Evolutionary conservation across 2,329 filamentous ascomycete species (phyloP).

Genomic region (Xylaria sp.): DNA sequence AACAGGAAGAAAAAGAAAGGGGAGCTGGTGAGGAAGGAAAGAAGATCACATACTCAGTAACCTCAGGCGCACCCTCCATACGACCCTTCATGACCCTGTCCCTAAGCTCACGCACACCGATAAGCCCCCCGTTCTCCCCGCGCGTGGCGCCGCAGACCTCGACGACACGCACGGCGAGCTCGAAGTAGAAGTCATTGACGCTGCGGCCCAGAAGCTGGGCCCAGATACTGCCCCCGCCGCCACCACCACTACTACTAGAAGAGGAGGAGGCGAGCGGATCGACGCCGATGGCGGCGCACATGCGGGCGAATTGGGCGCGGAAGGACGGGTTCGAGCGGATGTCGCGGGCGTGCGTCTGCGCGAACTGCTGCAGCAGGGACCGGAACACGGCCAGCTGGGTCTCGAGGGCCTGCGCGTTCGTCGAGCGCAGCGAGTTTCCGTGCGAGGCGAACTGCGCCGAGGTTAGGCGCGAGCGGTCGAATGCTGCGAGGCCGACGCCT

Average conservation of each 20-base stretch:
- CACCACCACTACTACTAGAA: constrained; percentile 54
- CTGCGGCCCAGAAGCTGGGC: constrained; percentile 89
- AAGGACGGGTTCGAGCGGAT: constrained; percentile 96
- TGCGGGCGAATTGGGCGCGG: constrained; percentile 95
- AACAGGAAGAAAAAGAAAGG: neutral
- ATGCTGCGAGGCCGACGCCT: constrained; percentile 90
- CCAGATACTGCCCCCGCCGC: constrained; percentile 79
- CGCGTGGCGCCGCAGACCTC: constrained; percentile 90
- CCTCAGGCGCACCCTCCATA: constrained; percentile 79
- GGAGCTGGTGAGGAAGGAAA: neutral
- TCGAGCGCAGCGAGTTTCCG: constrained; percentile 85
- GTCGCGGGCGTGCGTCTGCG: constrained; percentile 91
- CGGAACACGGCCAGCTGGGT: constrained; percentile 97
- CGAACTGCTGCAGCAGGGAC: constrained; percentile 93
- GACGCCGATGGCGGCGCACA: constrained; percentile 97
- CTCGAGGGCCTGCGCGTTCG: constrained; percentile 85
- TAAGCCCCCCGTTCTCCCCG: constrained; percentile 90
- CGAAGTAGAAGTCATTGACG: constrained; percentile 99
- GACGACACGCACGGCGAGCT: constrained; percentile 93
- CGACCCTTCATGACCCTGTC: constrained; percentile 78
- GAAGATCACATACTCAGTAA: constrained; percentile 74
- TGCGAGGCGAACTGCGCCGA: constrained; percentile 91
- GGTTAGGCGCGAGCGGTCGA: constrained; percentile 85
- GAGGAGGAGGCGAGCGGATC: constrained; percentile 81
- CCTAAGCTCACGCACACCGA: constrained; percentile 83